Conservation (phyloP, 148 eudicot species). For the Suaeda aralocaspica region DNA sequence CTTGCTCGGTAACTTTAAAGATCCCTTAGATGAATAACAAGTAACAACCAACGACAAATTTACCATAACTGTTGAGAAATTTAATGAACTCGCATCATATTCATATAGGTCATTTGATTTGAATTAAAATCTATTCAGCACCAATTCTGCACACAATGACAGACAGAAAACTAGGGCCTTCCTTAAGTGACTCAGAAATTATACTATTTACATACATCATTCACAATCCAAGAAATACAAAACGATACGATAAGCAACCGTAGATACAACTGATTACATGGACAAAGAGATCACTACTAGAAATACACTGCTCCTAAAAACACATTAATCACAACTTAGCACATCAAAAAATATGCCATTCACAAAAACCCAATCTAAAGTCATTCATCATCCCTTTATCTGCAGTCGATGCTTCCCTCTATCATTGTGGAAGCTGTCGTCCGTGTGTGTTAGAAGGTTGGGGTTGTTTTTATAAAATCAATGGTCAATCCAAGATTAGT, state of each 20-base stretch:
- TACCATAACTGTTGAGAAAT: too few relatives aligned
- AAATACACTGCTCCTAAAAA: constrained; percentile 21
- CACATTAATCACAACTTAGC: constrained; percentile 25
- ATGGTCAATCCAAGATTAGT: constrained; percentile 46
- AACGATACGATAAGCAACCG: constrained; percentile 10
- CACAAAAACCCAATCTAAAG: constrained; percentile 19
- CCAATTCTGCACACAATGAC: not conserved
- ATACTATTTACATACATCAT: constrained; percentile 32
- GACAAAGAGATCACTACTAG: constrained; percentile 16
- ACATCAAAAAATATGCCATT: constrained; percentile 26
- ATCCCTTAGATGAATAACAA: too few relatives aligned
- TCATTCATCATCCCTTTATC: constrained; percentile 25
- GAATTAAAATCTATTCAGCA: not conserved
- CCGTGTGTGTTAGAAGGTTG: constrained; percentile 23
- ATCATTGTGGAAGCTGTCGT: constrained; percentile 18
- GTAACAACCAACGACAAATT: too few relatives aligned
- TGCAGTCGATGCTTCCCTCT: constrained; percentile 17
- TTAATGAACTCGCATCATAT: too few relatives aligned
- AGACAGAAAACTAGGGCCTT: constrained; percentile 10
- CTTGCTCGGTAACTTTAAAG: too few relatives aligned
- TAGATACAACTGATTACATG: constrained; percentile 20
- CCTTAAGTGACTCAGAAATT: constrained; percentile 22
- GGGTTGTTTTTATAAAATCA: constrained; percentile 14
- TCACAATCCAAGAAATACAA: constrained; percentile 15
- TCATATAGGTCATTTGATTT: not conserved